These are phyloP conservation scores for Scleroderma citrinum DNA, from an alignment of 768 basidiomycete genomes.

Conservation along the genomic window DNA sequence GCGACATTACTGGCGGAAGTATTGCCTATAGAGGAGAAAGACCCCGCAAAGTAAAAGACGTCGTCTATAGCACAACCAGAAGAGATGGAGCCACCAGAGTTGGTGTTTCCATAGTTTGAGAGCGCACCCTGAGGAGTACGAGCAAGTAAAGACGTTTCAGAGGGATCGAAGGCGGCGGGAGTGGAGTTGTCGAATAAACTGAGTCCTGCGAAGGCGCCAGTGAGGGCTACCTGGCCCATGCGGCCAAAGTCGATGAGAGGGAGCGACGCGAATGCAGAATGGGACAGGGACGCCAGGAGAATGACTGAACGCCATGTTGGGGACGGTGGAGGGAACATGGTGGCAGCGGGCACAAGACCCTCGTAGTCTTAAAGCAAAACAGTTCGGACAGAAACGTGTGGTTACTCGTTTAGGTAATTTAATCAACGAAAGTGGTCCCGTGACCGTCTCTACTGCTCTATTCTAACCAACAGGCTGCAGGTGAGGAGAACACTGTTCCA, in stretches of 20 bases:
- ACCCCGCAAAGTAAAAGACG: conserved; percentile 76
- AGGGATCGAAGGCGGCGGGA: conserved; percentile 57
- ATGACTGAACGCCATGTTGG: conserved; percentile 22
- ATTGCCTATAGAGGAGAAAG: conserved; percentile 67
- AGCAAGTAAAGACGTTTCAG: conserved; percentile 65
- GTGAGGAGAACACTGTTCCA: conserved; percentile 60
- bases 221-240: conserved; percentile 89
- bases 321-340: conserved; percentile 4
- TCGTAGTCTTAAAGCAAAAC: no score
- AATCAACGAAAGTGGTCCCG: no score
- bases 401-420: no score
- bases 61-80: conserved; percentile 68
- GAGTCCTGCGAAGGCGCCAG: conserved; percentile 85
- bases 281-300: conserved; percentile 9
- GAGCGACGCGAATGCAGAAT: conserved; percentile 32
- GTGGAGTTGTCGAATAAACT: conserved; percentile 62
- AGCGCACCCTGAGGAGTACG: conserved; percentile 63
- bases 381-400: no score
- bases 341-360: neutral
- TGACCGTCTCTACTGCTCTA: no score
- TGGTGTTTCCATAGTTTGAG: conserved; percentile 67
- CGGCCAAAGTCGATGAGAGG: conserved; percentile 65
- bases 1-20: conserved; percentile 65
- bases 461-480: conserved; percentile 46
- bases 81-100: conserved; percentile 69